Evolutionary conservation across 352 stramenopile species (phyloP), one percentile per base, ranked within the genome.

Genomic region (Aphanomyces invadans): DNA sequence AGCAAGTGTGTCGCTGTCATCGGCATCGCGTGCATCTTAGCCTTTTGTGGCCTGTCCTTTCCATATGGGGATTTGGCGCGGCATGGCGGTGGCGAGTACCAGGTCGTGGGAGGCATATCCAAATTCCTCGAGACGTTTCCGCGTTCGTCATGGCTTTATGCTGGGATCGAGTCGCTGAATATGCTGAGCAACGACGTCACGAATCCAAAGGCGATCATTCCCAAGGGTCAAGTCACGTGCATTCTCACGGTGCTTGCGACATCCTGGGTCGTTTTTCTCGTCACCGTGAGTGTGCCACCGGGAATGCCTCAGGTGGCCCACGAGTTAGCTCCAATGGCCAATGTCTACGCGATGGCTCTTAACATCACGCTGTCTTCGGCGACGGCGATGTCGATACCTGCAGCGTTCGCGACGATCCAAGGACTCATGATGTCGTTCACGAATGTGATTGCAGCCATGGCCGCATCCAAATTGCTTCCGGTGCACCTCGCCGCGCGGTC

Each of bases 401-500:
- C 66, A 9, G 74, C 70, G 69, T 78, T 76, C 56, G 73, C 70
- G 7, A 76, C 70, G 28, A 70, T 59, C 0, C 72, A 74, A 36
- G 73, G 73, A 9, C 75, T 83, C 46, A 84, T 84, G 69, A 83
- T 74, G 74, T 77, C 73, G 33, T 85, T 80, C 56, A 70, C 76
- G 1, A 80, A 85, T 51, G 62, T 85, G 2, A 80, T 81, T 11
- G 36, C 67, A 0, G 73, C 76, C 17, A 81, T 85, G 73, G 76
- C 76, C 0, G 69, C 57, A 15, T 85, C 76, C 2, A 71, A 70
- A 17, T 59, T 78, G 0, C 54, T 78, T 1, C 73, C 73, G 0
- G 56, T 67, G 1, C 25, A 38, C 4, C 65, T 73, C 19, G 73
- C 68, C 0, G 7, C 9, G 3, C 56, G 26, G 12, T 67, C 15